These are phyloP conservation scores for Clavispora fructus DNA, from an alignment of 805 yeast genomes.

Conservation along the genomic window DNA sequence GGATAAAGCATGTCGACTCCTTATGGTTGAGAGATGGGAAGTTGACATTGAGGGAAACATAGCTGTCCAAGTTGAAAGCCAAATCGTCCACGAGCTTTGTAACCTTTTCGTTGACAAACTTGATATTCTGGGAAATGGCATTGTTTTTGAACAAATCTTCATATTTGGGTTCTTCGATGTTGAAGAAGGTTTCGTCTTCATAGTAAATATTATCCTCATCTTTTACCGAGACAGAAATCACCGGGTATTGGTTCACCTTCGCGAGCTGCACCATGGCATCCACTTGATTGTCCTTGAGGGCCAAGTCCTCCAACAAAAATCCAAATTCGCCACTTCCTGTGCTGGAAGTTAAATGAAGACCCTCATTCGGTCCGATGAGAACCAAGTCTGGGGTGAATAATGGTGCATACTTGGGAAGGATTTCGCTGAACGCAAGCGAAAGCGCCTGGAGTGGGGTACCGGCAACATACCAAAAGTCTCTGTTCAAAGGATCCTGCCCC, in stretches of 20 bases:
- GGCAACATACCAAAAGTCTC: slow-evolving; percentile 30
- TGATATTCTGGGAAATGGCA: slow-evolving; percentile 17
- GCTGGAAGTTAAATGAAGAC: slow-evolving; percentile 8
- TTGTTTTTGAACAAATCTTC: slow-evolving; percentile 13
- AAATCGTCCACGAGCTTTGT: slow-evolving; percentile 16
- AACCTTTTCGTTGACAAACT: slow-evolving; percentile 22
- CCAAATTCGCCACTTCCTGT: slow-evolving; percentile 3
- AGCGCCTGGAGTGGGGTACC: slow-evolving; percentile 22
- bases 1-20: slow-evolving; percentile 17
- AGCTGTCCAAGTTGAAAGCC: slow-evolving; percentile 1
- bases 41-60: slow-evolving; percentile 18
- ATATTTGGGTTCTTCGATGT: slow-evolving; percentile 8
- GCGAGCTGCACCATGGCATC: slow-evolving; percentile 16
- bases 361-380: slow-evolving; percentile 32
- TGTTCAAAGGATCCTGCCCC: slow-evolving; percentile 34
- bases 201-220: slow-evolving; percentile 28
- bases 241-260: slow-evolving; percentile 14
- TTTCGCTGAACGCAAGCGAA: slow-evolving; percentile 20
- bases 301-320: slow-evolving; percentile 6
- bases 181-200: slow-evolving; percentile 27
- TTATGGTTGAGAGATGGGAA: slow-evolving; percentile 26
- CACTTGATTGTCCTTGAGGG: slow-evolving; percentile 2
- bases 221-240: slow-evolving; percentile 20
- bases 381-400: slow-evolving; percentile 28
- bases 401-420: slow-evolving; percentile 22